Evolutionary conservation across 75 land plant species (phyloP), one percentile per base, ranked within the genome.

Genomic region (Picea glauca): DNA sequence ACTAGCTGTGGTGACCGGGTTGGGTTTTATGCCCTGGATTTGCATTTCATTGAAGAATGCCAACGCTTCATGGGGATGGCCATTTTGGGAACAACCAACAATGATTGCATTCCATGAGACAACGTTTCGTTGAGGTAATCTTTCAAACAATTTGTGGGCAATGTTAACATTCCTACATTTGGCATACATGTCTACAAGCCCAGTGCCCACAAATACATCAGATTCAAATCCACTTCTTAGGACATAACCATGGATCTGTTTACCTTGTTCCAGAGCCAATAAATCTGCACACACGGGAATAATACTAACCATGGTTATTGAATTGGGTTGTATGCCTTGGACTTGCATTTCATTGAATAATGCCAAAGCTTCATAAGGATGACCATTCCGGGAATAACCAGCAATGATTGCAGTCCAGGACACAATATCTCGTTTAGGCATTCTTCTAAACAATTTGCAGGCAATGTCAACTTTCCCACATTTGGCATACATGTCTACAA

Each of bases 71-170:
- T 78, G 61, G 15, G 76, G 75, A 13, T 43, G 21, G 62, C 84
- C 86, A 62, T 67, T 75, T 65, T 76, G 79, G 13, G 43, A 80
- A 59, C 82, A 81, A 0, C 78, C 83, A 23, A 75, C 65, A 18
- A 88, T 91, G 26, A 91, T 31, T 32, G 77, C 84, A 74, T 81
- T 89, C 91, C 91, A 91, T 5, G 93, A 84, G 0, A 91, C 88
- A 8, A 60, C 76, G 72, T 87, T 88, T 40, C 81, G 80, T 31
- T 86, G 83, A 0, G 88, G 88, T 82, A 88, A 82, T 63, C 63
- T 43, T 1, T 32, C 84, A 75, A 91, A 89, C 87, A 89, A 3
- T 3, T 75, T 18, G 40, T 46, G 26, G 9, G 89, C 93, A 20
- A 78, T 65, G 1, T 78, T 76, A 64, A 90, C 21, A 74, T 84